Base-by-base conservation (phyloP, 495 filamentous ascomycete species). In the Penicillium dipodomyicola region DNA sequence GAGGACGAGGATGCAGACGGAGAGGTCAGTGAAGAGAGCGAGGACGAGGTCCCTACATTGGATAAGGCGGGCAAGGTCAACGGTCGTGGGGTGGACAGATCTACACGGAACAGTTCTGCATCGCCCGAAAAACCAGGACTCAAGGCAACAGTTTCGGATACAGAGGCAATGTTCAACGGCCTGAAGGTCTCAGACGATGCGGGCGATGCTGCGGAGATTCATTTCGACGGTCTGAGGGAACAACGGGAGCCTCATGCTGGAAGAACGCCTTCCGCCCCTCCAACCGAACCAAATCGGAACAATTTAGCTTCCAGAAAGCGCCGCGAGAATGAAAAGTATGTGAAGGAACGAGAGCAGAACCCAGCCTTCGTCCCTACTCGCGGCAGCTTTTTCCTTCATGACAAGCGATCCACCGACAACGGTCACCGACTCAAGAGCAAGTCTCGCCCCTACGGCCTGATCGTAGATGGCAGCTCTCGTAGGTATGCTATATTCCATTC, bases 311-410 rank as follows among this genome's bases (percentile, higher is more conserved):
- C 94, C 45, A 79, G 80, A 54, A 84, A 87, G 72, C 85, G 90
- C 50, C 85, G 87, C 50, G 93, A 96, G 62, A 89, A 96, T 63
- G 93, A 97, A 42, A 91, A 96, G 64, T 91, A 92, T 71, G 83
- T 85, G 69, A 90, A 89, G 74, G 87, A 88, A 68, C 82, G 89
- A 59, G 92, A 93, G 65, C 86, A 89, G 58, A 91, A 97, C 74
- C 94, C 94, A 42, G 86, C 93, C 30, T 96, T 96, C 71, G 92
- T 97, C 33, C 94, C 94, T 51, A 97, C 95, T 64, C 82, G 95
- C 49, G 94, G 94, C 23, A 87, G 86, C 51, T 98, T 98, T 78
- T 98, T 97, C 77, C 86, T 97, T 78, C 94, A 98, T 71, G 94
- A 98, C 68, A 91, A 96, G 62, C 83, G 92, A 57, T 84, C 89